A percentile compares a stretch with the other conserved stretches of the same genome.
These are phyloP conservation scores for Bipolaris gigantea DNA, from an alignment of 2,329 filamentous ascomycete species.

Conservation along the genomic window DNA sequence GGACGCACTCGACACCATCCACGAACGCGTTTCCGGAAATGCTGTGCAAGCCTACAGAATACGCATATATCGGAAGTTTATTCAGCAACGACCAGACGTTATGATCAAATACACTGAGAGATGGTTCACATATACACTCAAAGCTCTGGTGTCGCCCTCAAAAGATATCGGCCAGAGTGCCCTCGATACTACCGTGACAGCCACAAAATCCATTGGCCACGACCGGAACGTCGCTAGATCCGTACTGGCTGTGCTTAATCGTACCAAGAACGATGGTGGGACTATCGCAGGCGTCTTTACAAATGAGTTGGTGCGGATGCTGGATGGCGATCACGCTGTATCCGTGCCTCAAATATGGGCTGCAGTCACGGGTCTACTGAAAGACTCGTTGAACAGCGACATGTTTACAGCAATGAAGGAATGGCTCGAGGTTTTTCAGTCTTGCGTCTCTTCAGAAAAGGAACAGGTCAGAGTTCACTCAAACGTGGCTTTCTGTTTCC, in stretches of 20 bases:
- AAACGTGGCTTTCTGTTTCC: constrained; percentile 81
- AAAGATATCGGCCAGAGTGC: constrained; percentile 76
- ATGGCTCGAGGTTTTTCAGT: constrained; percentile 79
- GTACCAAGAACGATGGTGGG: constrained; percentile 61
- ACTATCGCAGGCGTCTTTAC: constrained; percentile 62
- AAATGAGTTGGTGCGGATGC: constrained; percentile 63
- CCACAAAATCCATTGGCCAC: constrained; percentile 68
- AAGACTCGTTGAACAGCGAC: constrained; percentile 60
- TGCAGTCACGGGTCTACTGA: constrained; percentile 75
- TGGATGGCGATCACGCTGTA: constrained; percentile 59
- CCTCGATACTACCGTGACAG: constrained; percentile 72
- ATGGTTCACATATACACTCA: constrained; percentile 83
- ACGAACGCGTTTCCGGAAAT: constrained; percentile 74
- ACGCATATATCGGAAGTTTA: constrained; percentile 74
- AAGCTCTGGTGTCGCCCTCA: constrained; percentile 76
- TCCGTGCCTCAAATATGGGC: constrained; percentile 89
- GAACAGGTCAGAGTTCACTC: constrained; percentile 65
- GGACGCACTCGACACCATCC: constrained; percentile 69
- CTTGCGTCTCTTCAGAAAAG: constrained; percentile 81
- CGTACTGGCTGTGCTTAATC: constrained; percentile 64
- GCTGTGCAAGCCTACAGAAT: constrained; percentile 78
- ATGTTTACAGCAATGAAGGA: constrained; percentile 71
- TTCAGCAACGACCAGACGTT: constrained; percentile 68
- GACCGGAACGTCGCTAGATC: constrained; percentile 69
- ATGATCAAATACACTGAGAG: constrained; percentile 71